Evolutionary conservation across 441 rosid species (phyloP).

Genomic region (Erysimum cheiri): DNA sequence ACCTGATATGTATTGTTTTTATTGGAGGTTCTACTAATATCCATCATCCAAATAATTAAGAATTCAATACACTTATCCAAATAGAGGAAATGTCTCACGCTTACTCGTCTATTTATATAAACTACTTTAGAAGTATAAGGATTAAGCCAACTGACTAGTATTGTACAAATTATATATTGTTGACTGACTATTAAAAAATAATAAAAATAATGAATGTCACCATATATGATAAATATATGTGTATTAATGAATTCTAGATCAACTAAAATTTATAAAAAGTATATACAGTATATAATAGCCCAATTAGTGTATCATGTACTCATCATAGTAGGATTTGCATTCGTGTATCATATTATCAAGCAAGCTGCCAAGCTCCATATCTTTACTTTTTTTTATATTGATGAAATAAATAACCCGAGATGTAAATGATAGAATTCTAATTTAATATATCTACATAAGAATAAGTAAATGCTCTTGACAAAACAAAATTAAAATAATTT

Average conservation of each 20-base stretch:
- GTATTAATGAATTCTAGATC: not conserved
- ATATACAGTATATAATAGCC: not conserved
- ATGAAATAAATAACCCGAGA: not conserved
- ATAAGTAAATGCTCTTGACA: not conserved
- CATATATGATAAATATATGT: conserved; percentile 12
- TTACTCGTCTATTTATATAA: conserved; percentile 1
- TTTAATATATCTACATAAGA: not conserved
- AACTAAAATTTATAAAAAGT: not conserved
- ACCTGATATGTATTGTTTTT: not conserved
- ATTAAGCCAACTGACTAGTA: conserved; percentile 11
- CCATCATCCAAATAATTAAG: not conserved
- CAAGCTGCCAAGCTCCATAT: conserved; percentile 6
- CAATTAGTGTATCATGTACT: conserved; percentile 18
- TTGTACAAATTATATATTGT: conserved; percentile 1
- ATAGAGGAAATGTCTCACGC: conserved; percentile 20
- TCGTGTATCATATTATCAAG: not conserved
- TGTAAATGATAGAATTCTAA: not conserved
- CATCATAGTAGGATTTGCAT: conserved; percentile 11
- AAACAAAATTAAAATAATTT: too few relatives aligned
- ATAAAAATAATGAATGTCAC: not conserved
- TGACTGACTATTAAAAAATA: not conserved
- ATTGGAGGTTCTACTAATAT: not conserved
- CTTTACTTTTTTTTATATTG: conserved; percentile 8
- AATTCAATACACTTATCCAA: conserved; percentile 6
- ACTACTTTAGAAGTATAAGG: not conserved